A percentile compares a stretch with the other conserved stretches of the same genome.
These are phyloP conservation scores for Neonothopanus nambi DNA, from an alignment of 1,284 basidiomycete genomes.

Conservation along the genomic window DNA sequence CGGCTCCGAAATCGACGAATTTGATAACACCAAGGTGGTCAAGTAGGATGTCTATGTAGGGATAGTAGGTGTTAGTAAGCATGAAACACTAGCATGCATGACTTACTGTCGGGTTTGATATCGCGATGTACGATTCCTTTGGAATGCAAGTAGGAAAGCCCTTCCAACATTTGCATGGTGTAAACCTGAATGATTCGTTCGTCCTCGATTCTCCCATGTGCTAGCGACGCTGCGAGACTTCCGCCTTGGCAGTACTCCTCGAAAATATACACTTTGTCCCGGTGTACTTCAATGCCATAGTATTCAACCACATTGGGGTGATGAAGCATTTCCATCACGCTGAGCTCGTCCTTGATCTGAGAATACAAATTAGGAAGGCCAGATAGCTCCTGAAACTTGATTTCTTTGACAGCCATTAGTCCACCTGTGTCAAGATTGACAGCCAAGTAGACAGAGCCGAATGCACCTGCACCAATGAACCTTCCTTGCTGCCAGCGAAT, in stretches of 20 bases:
- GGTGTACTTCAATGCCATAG: constrained; percentile 98
- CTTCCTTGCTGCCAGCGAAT: constrained; percentile 98
- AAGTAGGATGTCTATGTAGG: constrained; percentile 81
- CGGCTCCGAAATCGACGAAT: constrained; percentile 98
- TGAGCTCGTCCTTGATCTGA: constrained; percentile 96
- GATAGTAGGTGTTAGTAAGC: constrained; percentile 18
- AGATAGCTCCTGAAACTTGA: constrained; percentile 93
- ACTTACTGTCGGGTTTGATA: constrained; percentile 97
- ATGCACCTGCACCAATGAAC: constrained; percentile 97
- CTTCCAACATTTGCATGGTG: constrained; percentile 96
- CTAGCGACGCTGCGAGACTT: constrained; percentile 86
- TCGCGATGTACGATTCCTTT: constrained; percentile 95
- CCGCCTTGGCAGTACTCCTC: constrained; percentile 99
- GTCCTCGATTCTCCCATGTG: constrained; percentile 95
- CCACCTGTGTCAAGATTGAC: constrained; percentile 97
- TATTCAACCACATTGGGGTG: constrained; percentile 99
- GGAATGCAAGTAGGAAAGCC: constrained; percentile 91
- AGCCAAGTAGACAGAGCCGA: constrained; percentile 96
- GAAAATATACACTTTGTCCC: constrained; percentile 99
- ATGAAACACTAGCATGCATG: constrained; percentile 8
- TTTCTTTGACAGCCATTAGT: constrained; percentile 99
- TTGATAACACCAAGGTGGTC: constrained; percentile 95
- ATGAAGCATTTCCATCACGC: constrained; percentile 98
- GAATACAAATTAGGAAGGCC: constrained; percentile 83
- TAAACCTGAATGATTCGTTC: constrained; percentile 96